phyloP scores from a whole-genome alignment of 2,329 filamentous ascomycete genomes.

The Grosmannia serpens region DNA sequence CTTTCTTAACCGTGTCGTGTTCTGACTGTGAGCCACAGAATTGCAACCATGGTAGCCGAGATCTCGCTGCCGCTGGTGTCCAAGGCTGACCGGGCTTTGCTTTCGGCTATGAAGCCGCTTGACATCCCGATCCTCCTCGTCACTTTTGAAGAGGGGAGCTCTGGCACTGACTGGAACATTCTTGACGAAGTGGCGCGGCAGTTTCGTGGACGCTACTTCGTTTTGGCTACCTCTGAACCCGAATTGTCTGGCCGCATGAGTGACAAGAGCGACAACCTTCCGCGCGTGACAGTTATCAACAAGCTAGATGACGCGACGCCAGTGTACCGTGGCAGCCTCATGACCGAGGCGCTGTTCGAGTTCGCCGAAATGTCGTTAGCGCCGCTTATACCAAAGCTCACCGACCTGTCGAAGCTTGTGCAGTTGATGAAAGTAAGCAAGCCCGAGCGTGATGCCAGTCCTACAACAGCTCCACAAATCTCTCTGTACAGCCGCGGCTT shows the following conservation, averaged over 20 bases:
- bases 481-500: not conserved
- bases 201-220: not conserved
- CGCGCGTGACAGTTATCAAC: not conserved
- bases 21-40: not conserved
- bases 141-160: not conserved
- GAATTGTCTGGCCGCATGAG: not conserved
- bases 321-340: not conserved
- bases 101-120: not conserved
- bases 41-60: not conserved
- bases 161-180: not conserved
- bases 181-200: not conserved
- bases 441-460: too few species aligned
- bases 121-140: not conserved
- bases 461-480: not conserved
- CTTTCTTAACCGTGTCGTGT: not conserved
- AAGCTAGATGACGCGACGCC: not conserved
- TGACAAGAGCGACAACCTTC: not conserved
- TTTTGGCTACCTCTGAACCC: not conserved
- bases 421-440: not conserved
- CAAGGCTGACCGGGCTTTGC: not conserved
- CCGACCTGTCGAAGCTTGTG: not conserved
- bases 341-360: not conserved
- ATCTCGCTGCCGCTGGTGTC: not conserved
- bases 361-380: not conserved
- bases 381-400: not conserved